Conservation (phyloP, 2,329 filamentous ascomycete genomes). For the Colletotrichum viniferum region DNA sequence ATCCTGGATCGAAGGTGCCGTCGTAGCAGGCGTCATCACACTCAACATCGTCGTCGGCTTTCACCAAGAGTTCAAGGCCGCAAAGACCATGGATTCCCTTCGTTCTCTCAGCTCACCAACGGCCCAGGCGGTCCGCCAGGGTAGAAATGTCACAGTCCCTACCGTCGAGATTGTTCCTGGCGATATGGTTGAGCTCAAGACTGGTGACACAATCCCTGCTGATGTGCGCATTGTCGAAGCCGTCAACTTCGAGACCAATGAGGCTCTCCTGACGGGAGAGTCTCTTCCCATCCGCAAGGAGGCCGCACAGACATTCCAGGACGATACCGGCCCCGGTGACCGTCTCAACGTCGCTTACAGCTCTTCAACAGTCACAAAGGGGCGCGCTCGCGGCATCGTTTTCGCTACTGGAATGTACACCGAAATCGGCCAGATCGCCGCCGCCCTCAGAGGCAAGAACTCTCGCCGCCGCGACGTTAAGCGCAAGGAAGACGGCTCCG, state of each 20-base stretch:
- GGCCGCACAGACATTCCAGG: constrained; percentile 43
- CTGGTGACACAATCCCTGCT: constrained; percentile 65
- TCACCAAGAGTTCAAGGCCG: constrained; percentile 49
- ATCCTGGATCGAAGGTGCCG: constrained; percentile 65
- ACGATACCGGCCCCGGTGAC: constrained; percentile 56
- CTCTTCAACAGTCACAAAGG: constrained; percentile 66
- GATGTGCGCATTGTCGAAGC: constrained; percentile 61
- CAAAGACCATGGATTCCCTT: constrained; percentile 54
- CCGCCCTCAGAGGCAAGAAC: constrained; percentile 42
- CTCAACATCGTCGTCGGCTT: constrained; percentile 62
- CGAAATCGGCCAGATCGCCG: constrained; percentile 66
- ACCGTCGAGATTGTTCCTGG: constrained; percentile 58
- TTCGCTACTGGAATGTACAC: constrained; percentile 66
- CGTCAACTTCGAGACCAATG: constrained; percentile 72
- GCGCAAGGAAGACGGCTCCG: constrained; percentile 48
- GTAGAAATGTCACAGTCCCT: constrained; percentile 39
- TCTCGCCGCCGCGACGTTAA: constrained; percentile 38
- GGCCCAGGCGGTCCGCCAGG: constrained; percentile 46
- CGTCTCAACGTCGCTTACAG: constrained; percentile 67
- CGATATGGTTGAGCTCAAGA: constrained; percentile 59
- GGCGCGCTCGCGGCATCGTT: constrained; percentile 63
- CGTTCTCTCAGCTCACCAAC: constrained; percentile 48
- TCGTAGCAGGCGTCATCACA: constrained; percentile 60
- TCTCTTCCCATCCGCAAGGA: constrained; percentile 65
- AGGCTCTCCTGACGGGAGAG: constrained; percentile 68